Percentiles rank a stretch among this genome's conserved stretches.
Evolutionary conservation across 352 stramenopile species (phyloP).

Genomic region (Phytophthora uliginosa): DNA sequence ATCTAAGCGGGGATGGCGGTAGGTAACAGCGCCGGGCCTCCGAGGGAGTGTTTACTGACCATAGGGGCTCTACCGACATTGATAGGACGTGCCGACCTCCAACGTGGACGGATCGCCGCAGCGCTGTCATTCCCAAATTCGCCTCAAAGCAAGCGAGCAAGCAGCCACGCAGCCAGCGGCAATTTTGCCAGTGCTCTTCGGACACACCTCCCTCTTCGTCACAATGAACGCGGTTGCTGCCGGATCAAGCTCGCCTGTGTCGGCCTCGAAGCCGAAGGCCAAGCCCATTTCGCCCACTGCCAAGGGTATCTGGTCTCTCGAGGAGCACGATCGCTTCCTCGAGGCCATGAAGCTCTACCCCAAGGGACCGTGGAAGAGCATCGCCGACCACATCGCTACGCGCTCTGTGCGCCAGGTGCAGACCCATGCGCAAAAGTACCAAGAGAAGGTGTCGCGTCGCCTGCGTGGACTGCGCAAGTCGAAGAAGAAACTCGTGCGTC

Average conservation of each 20-base stretch:
- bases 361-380: conserved; percentile 78
- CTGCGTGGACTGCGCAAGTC: conserved; percentile 74
- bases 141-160: conserved; percentile 26
- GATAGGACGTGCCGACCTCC: conserved; percentile 36
- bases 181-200: neutral
- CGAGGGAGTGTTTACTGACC: conserved; percentile 35
- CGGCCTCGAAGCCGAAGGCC: conserved; percentile 21
- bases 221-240: conserved; percentile 37
- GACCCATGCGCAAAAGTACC: conserved; percentile 85
- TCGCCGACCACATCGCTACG: conserved; percentile 77
- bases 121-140: conserved; percentile 43
- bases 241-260: conserved; percentile 35
- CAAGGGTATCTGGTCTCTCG: conserved; percentile 71
- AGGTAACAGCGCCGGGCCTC: conserved; percentile 20
- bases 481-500: conserved; percentile 75
- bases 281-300: conserved; percentile 42
- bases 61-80: conserved; percentile 30
- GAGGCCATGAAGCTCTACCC: conserved; percentile 74
- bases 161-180: conserved; percentile 3
- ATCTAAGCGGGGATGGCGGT: conserved; percentile 29
- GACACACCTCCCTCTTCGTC: conserved; percentile 1
- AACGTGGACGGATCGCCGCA: conserved; percentile 21
- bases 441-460: conserved; percentile 77
- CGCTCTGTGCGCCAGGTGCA: conserved; percentile 79
- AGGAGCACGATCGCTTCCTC: conserved; percentile 82